Evolutionary conservation across 768 basidiomycete species (phyloP).

Genomic region (Leccinum olivaceopallidum): DNA sequence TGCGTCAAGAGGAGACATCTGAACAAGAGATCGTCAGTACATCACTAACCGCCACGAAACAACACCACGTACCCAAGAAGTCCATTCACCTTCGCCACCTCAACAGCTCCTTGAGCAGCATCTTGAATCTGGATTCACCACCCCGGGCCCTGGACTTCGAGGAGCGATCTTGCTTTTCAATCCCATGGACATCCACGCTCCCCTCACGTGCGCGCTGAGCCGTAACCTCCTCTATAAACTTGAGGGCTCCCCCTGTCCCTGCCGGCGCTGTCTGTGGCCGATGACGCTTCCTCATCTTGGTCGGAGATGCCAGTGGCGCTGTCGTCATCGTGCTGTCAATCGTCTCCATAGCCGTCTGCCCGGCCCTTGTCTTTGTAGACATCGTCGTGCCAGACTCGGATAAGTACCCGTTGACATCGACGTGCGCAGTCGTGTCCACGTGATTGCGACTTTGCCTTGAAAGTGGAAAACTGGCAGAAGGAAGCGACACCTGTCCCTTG

Average conservation of each 20-base stretch:
- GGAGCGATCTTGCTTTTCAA: not conserved
- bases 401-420: not conserved
- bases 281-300: constrained; percentile 9
- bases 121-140: constrained; percentile 18
- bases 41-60: not conserved
- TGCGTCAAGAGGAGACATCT: not conserved
- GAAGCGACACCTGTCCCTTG: not conserved
- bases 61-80: constrained; percentile 5
- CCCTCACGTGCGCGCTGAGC: constrained; percentile 4
- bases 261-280: constrained; percentile 31
- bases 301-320: not conserved
- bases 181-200: not conserved
- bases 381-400: not conserved
- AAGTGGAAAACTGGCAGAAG: not conserved
- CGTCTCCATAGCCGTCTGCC: not conserved
- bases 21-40: not conserved
- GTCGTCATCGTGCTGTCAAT: not conserved
- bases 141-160: not conserved
- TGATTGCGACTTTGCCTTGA: not conserved
- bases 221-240: constrained; percentile 16
- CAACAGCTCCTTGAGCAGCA: constrained; percentile 20
- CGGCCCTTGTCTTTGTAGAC: not conserved
- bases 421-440: not conserved
- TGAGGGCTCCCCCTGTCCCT: constrained; percentile 12
- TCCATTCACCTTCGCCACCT: constrained; percentile 11